These are phyloP conservation scores for Heterobasidion parviporum DNA, from an alignment of 1,284 basidiomycete species.

Conservation along the genomic window DNA sequence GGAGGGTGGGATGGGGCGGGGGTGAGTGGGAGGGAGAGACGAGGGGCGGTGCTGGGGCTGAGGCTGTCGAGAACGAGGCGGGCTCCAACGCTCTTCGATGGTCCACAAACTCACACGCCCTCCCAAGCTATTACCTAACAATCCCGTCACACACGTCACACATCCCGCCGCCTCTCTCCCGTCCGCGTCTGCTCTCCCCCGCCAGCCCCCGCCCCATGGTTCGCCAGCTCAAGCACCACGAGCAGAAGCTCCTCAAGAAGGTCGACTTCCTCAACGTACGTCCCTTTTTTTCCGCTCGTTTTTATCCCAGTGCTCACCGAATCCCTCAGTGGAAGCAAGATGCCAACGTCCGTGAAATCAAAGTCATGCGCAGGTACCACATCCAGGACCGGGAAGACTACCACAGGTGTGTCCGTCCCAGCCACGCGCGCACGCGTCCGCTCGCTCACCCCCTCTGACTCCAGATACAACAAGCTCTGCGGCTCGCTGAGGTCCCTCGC, in stretches of 20 bases:
- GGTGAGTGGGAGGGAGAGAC: slow-evolving; percentile 6
- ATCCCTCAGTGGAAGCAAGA: slow-evolving; percentile 89
- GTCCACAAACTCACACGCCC: slow-evolving; percentile 15
- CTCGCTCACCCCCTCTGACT: slow-evolving; percentile 8
- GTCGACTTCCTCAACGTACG: slow-evolving; percentile 87
- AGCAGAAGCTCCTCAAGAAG: slow-evolving; percentile 91
- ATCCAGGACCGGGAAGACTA: slow-evolving; percentile 94
- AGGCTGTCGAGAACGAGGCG: slow-evolving; percentile 15
- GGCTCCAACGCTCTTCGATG: slow-evolving; percentile 7
- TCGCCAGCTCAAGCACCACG: slow-evolving; percentile 90
- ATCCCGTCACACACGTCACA: slow-evolving; percentile 2
- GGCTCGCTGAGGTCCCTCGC: slow-evolving; percentile 83
- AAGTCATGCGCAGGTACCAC: slow-evolving; percentile 94
- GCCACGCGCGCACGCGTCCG: slow-evolving; percentile 4
- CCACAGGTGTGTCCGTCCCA: slow-evolving; percentile 59
- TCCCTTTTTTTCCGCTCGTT: slow-evolving; percentile 7
- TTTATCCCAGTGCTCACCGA: slow-evolving; percentile 1
- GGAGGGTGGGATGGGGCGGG: slow-evolving; percentile 11
- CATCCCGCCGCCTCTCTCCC: slow-evolving; percentile 1
- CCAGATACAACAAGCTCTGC: slow-evolving; percentile 91
- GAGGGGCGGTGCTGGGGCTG: slow-evolving; percentile 13
- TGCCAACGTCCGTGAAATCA: slow-evolving; percentile 86
- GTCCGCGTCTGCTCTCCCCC: neutral
- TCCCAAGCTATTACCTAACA: slow-evolving; percentile 6
- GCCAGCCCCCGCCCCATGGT: slow-evolving; percentile 39